These are phyloP conservation scores for Theileria equi DNA, from an alignment of 169 alveolate genomes.

Conservation along the genomic window DNA sequence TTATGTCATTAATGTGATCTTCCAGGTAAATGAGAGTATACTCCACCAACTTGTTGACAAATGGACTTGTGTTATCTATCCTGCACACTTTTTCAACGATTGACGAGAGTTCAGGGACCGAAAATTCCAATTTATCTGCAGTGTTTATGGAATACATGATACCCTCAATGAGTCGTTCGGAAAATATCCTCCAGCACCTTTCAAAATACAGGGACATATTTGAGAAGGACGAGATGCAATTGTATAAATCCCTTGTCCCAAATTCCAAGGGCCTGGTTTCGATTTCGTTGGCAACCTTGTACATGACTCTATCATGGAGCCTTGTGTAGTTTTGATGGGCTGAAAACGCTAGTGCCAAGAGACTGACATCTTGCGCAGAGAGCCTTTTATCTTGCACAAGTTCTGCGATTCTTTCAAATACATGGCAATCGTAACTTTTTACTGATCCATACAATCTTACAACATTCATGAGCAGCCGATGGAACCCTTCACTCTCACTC, in stretches of 20 bases:
- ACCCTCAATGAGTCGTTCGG: slow-evolving; percentile 30
- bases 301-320: slow-evolving; percentile 47
- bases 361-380: slow-evolving; percentile 16
- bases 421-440: slow-evolving; percentile 33
- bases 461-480: neutral
- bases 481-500: slow-evolving; percentile 1
- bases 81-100: slow-evolving; percentile 50
- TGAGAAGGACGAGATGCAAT: slow-evolving; percentile 28
- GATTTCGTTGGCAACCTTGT: slow-evolving; percentile 13
- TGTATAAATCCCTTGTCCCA: slow-evolving; percentile 17
- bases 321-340: slow-evolving; percentile 30
- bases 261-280: neutral
- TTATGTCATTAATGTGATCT: slow-evolving; percentile 65
- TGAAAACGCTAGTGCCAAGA: slow-evolving; percentile 49
- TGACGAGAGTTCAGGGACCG: slow-evolving; percentile 55
- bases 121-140: slow-evolving; percentile 7
- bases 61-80: slow-evolving; percentile 31
- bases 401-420: slow-evolving; percentile 12
- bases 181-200: slow-evolving; percentile 8
- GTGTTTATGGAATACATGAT: slow-evolving; percentile 8
- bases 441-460: slow-evolving; percentile 33
- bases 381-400: neutral
- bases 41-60: slow-evolving; percentile 39
- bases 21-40: slow-evolving; percentile 58
- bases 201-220: slow-evolving; percentile 40